Base-by-base conservation (phyloP, 2,329 filamentous ascomycete species). In the Pestalotiopsis sp. region DNA sequence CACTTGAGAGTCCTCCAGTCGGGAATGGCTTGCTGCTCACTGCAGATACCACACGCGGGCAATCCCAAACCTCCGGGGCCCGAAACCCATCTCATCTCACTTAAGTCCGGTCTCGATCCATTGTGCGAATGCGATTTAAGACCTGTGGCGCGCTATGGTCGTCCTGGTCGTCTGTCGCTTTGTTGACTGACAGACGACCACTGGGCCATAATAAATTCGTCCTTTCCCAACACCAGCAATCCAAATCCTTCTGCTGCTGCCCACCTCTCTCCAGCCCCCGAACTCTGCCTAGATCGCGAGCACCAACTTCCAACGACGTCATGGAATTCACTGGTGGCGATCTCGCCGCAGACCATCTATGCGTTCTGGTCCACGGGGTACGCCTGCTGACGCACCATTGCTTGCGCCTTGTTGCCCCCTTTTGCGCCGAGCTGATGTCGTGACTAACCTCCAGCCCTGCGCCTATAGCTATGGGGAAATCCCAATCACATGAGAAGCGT, bases 311-410 rank as follows among this genome's bases (percentile, higher is more conserved):
- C 31, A n/a, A 27, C 41, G 49, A 62, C 71, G 81, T 80, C 72
- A 82, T 83, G 77, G 81, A 85, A 72, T 84, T 84, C 75, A 84
- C 81, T 69, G 87, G 87, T 71, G 86, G 86, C 72, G 85, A 81
- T 75, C 66, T 77, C 59, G 81, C 86, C 69, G 89, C 91, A 62
- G 86, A 92, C 72, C 93, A 95, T 78, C 88, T 95, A 71, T 92
- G 90, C 75, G 91, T 95, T 57, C 84, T 95, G 59, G 90, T 94
- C 66, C 93, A 95, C 77, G 89, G 93, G 82, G 90, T 92, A 87
- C 79, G 87, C 27, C 27, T 13, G 36, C 17, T n/a, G 17, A n/a
- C 65, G n/a, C 31, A 6, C 31, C 31, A 36, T 23, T 23, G 23
- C 23, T 36, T 36, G 31, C 31, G 31, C 31, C 31, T 36, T 36